A percentile compares a stretch with the other conserved stretches of the same genome.
These are phyloP conservation scores for Nematodospora anomalae DNA, from an alignment of 1,139 yeast species.

Conservation along the genomic window DNA sequence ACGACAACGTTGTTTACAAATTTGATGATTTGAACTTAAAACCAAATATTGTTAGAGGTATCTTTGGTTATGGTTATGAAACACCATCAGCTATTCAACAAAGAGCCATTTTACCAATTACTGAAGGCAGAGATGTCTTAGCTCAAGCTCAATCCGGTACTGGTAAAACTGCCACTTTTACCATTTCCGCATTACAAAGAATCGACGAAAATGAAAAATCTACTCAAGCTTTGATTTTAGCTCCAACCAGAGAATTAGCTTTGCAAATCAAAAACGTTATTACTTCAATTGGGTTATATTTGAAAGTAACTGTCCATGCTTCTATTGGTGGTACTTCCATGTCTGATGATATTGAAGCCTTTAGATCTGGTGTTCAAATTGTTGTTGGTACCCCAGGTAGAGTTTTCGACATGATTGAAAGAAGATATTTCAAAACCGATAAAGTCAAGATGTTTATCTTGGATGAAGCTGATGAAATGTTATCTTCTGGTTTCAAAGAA, in stretches of 20 bases:
- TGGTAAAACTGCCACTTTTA: slow-evolving; percentile 99
- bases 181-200: slow-evolving; percentile 95
- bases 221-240: slow-evolving; percentile 92
- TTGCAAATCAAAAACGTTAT: slow-evolving; percentile 97
- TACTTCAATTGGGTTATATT: slow-evolving; percentile 88
- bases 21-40: slow-evolving; percentile 86
- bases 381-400: slow-evolving; percentile 99
- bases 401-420: slow-evolving; percentile 95
- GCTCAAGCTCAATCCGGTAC: slow-evolving; percentile 99
- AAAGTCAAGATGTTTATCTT: slow-evolving; percentile 94
- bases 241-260: slow-evolving; percentile 99
- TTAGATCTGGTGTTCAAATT: slow-evolving; percentile 90
- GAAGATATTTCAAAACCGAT: slow-evolving; percentile 87
- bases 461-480: slow-evolving; percentile 99
- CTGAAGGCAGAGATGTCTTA: slow-evolving; percentile 94
- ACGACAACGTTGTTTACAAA: slow-evolving; percentile 92
- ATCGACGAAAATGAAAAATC: slow-evolving; percentile 73
- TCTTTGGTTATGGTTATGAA: slow-evolving; percentile 98
- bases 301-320: slow-evolving; percentile 93
- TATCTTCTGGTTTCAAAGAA: slow-evolving; percentile 94
- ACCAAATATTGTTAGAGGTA: slow-evolving; percentile 78
- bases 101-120: slow-evolving; percentile 95
- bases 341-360: slow-evolving; percentile 88
- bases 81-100: slow-evolving; percentile 97
- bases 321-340: slow-evolving; percentile 98